Conservation (phyloP, 148 eudicot genomes). For the Beta vulgaris region DNA sequence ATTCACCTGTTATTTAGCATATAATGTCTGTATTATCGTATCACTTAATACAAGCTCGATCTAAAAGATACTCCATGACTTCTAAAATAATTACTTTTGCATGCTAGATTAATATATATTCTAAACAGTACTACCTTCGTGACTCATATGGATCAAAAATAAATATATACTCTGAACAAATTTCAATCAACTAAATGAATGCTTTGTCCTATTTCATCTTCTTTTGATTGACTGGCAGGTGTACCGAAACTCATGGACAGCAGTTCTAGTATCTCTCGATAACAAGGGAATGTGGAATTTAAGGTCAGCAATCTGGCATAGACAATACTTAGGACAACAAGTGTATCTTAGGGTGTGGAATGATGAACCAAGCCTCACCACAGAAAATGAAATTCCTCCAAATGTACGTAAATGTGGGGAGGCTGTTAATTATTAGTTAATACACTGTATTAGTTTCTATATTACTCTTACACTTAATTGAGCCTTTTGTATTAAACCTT, state of each 20-base stretch:
- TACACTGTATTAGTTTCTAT: neutral
- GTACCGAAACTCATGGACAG: slow-evolving; percentile 68
- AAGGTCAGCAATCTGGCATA: slow-evolving; percentile 79
- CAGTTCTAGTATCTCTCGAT: slow-evolving; percentile 60
- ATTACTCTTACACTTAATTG: neutral
- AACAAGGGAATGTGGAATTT: slow-evolving; percentile 94
- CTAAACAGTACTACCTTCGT: too few relatives aligned
- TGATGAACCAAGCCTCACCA: slow-evolving; percentile 45
- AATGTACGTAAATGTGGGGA: slow-evolving; percentile 76
- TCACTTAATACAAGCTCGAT: too few relatives aligned
- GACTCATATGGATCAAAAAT: too few relatives aligned
- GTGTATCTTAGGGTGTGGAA: slow-evolving; percentile 64
- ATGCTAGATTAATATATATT: too few relatives aligned
- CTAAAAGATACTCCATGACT: too few relatives aligned
- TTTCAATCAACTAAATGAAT: too few relatives aligned
- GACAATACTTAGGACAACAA: slow-evolving; percentile 71
- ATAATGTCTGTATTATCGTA: too few relatives aligned
- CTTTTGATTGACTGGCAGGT: slow-evolving; percentile 39
- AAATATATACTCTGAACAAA: too few relatives aligned
- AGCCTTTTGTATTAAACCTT: neutral
- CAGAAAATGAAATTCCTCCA: slow-evolving; percentile 54
- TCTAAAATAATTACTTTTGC: too few relatives aligned
- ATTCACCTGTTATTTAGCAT: too few relatives aligned
- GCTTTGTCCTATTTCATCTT: too few relatives aligned
- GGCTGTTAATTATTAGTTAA: slow-evolving; percentile 36